A percentile compares a stretch with the other conserved stretches of the same genome.
Conservation (phyloP, 345 rosid genomes). For the Lumnitzera littorea region DNA sequence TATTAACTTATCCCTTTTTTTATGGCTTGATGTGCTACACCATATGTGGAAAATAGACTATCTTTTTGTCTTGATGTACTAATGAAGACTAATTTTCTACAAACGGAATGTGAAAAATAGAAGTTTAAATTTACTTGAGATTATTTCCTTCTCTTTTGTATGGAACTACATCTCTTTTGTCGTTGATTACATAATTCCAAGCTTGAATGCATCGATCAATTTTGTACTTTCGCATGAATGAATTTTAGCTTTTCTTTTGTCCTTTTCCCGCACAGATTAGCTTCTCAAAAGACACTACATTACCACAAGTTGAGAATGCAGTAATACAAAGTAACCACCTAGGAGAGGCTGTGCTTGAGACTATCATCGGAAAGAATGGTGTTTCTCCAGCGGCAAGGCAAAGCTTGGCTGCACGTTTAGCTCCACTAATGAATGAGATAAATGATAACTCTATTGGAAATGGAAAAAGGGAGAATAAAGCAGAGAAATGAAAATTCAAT, state of each 20-base stretch:
- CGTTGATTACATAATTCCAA: neutral
- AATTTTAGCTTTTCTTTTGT: neutral
- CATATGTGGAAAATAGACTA: too few relatives aligned
- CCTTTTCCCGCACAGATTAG: slow-evolving; percentile 38
- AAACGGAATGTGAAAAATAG: too few relatives aligned
- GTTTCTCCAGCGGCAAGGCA: slow-evolving; percentile 58
- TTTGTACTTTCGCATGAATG: neutral
- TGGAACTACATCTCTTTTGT: too few relatives aligned
- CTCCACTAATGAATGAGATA: slow-evolving; percentile 21
- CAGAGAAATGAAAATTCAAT: too few relatives aligned
- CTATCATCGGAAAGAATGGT: slow-evolving; percentile 70
- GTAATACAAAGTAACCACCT: slow-evolving; percentile 64
- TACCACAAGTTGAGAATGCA: slow-evolving; percentile 36
- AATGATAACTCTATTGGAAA: too few relatives aligned
- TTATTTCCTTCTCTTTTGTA: too few relatives aligned
- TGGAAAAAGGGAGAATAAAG: too few relatives aligned
- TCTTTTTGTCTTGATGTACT: too few relatives aligned
- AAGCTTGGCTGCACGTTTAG: slow-evolving; percentile 47
- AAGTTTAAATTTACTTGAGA: too few relatives aligned
- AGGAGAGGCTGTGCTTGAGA: slow-evolving; percentile 59
- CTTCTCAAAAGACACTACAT: slow-evolving; percentile 52
- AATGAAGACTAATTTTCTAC: too few relatives aligned
- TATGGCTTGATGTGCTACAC: too few relatives aligned
- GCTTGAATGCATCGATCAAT: neutral
- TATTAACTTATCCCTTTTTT: too few relatives aligned